Base-by-base conservation (phyloP, 768 basidiomycete genomes). In the Thelephora ganbajun region DNA sequence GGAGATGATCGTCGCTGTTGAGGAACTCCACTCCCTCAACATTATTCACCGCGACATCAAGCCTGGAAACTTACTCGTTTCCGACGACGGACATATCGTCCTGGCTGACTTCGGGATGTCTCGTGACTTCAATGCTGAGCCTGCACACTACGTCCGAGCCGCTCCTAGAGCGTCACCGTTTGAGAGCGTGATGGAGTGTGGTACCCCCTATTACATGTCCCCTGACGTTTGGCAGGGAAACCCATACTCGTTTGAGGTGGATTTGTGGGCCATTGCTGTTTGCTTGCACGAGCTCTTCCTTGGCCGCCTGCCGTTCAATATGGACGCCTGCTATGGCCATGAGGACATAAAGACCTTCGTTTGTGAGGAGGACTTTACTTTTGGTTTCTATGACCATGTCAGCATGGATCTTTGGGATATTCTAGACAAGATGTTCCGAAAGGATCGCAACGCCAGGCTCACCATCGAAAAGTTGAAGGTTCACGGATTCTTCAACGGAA, bases 171-270 rank as follows among this genome's bases (percentile, higher is more conserved):
- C 4, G 9, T 41, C 39, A 16, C 18, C 39, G 39, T 41, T 45
- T 13, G 22, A 35, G 22, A 42, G 18, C 26, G 22, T 23, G 11
- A 36, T 26, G 14, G 9, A 18, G 59, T 69, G 53, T n/a, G 68
- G 70, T 26, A 71, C 69, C 36, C 68, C 69, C 7, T 68, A 69
- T 50, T 72, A 68, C 65, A 66, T 69, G 63, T 66, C 70, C 12
- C 70, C 70, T 6, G 70, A 72, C 51, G 64, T 72, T 5, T 67
- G 67, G 42, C 64, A 63, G 46, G 57, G 63, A 45, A 65, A 68
- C 49, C 64, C 65, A 49, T 71, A 71, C 54, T 67, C 67, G 19
- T 67, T 69, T 33, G 63, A 61, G 48, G 69, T 63, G 11, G 71
- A 73, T 50, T 61, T 69, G 20, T 73, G 71, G 71, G 66, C 66